Percentiles rank a stretch among this genome's conserved stretches.
These are phyloP conservation scores for Cicer cuneatum DNA, from an alignment of 306 rosid genomes.

Conservation along the genomic window DNA sequence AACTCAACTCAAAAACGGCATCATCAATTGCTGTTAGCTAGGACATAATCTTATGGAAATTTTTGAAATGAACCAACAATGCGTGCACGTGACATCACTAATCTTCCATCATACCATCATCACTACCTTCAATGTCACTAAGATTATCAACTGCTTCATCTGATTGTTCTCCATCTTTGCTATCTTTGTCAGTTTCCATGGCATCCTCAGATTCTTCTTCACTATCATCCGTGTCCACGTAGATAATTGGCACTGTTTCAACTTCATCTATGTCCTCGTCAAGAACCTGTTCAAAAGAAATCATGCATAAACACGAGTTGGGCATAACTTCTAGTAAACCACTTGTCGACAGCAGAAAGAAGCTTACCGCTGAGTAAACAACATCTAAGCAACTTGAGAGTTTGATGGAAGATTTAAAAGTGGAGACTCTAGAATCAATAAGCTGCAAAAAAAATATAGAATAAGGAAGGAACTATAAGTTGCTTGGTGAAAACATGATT, in stretches of 20 bases:
- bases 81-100: constrained; percentile 30
- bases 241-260: constrained; percentile 55
- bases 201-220: constrained; percentile 68
- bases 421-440: constrained; percentile 78
- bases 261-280: constrained; percentile 61
- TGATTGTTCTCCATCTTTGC: constrained; percentile 47
- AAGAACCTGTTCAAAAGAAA: constrained; percentile 53
- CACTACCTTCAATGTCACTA: constrained; percentile 56
- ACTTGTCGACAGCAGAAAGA: constrained; percentile 16
- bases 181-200: constrained; percentile 71
- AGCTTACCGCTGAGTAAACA: constrained; percentile 64
- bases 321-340: background rate
- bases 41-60: background rate
- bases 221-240: constrained; percentile 67
- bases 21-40: background rate
- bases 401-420: constrained; percentile 65
- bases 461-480: constrained; percentile 1
- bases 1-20: constrained; percentile 8
- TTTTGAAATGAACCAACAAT: background rate
- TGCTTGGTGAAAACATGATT: constrained; percentile 27
- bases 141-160: constrained; percentile 54
- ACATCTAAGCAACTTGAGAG: constrained; percentile 73
- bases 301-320: background rate
- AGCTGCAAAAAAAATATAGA: constrained; percentile 55
- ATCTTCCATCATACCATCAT: constrained; percentile 55